Base-by-base conservation (phyloP, 495 filamentous ascomycete genomes). In the Hypoxylon trugodes region DNA sequence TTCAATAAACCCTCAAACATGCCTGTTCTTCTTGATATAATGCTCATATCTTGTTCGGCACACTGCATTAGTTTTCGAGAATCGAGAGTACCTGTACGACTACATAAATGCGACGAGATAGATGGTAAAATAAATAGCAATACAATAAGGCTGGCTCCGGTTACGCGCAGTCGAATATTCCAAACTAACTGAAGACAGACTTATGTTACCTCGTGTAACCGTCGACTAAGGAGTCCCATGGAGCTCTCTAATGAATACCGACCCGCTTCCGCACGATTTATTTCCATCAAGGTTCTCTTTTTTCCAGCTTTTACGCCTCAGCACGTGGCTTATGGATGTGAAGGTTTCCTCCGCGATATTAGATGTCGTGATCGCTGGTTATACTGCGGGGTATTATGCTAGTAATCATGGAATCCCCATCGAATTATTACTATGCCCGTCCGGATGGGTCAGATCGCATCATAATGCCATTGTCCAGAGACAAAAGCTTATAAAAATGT, bases 131-230 rank as follows among this genome's bases (percentile, higher is more conserved):
- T n/a, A n/a, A n/a, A n/a, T n/a, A n/a, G n/a, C n/a, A n/a, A n/a
- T n/a, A n/a, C 46, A 53, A 41, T 58, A 52, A 65, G 48, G 61
- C 54, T 48, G 48, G n/a, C 6, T 22, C 47, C 42, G 41, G 54
- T 16, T 54, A 53, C 40, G 33, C 54, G 54, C 54, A 59, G 48
- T 50, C 24, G 53, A 59, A 47, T 52, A 52, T 33, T 40, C 38
- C 37, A 25, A n/a, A n/a, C n/a, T n/a, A n/a, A n/a, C n/a, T n/a
- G n/a, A n/a, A n/a, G n/a, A n/a, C n/a, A n/a, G n/a, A n/a, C n/a
- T n/a, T n/a, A n/a, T n/a, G n/a, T n/a, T n/a, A n/a, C 46, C 18
- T 37, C 46, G 35, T 49, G 33, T 42, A 4, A 57, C 33, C 32
- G n/a, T 2, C 9, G n/a, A 42, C 12, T n/a, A n/a, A n/a, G n/a